phyloP scores from a whole-genome alignment of 108 stramenopile genomes.

The Cyclostephanos invisitatus region DNA sequence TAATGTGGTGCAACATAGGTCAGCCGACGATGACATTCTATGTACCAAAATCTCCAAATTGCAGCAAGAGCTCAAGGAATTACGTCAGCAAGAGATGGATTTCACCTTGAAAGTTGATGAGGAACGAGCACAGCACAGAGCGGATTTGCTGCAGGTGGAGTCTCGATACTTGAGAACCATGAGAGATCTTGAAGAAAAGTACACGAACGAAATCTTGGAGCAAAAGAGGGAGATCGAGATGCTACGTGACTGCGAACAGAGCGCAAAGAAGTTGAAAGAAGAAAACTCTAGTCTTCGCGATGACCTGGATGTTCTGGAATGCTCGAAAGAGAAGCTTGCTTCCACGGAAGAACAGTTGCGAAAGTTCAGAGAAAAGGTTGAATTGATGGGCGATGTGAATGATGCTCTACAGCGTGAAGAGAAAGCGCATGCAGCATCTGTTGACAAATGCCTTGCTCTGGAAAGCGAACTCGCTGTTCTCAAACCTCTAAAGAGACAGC shows the following conservation, averaged over 20 bases:
- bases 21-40: constrained; percentile 11
- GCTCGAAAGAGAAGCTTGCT: constrained; percentile 56
- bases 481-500: constrained; percentile 68
- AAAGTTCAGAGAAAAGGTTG: constrained; percentile 65
- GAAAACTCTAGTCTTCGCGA: constrained; percentile 64
- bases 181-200: constrained; percentile 42
- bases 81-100: constrained; percentile 55
- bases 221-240: constrained; percentile 47
- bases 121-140: constrained; percentile 49
- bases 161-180: constrained; percentile 38
- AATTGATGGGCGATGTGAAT: constrained; percentile 65
- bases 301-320: constrained; percentile 73
- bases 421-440: constrained; percentile 73
- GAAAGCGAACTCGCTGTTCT: constrained; percentile 68
- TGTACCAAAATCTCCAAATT: constrained; percentile 37
- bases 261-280: constrained; percentile 40
- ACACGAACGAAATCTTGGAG: constrained; percentile 39
- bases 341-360: constrained; percentile 67
- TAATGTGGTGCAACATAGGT: background rate
- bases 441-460: constrained; percentile 71
- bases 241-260: constrained; percentile 33
- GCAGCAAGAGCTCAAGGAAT: constrained; percentile 40
- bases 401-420: constrained; percentile 76
- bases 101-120: constrained; percentile 53
- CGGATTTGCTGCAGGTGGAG: constrained; percentile 77